These are phyloP conservation scores for Coemansia sp. DNA, from an alignment of 192 early-diverging fungal genomes.

Conservation along the genomic window DNA sequence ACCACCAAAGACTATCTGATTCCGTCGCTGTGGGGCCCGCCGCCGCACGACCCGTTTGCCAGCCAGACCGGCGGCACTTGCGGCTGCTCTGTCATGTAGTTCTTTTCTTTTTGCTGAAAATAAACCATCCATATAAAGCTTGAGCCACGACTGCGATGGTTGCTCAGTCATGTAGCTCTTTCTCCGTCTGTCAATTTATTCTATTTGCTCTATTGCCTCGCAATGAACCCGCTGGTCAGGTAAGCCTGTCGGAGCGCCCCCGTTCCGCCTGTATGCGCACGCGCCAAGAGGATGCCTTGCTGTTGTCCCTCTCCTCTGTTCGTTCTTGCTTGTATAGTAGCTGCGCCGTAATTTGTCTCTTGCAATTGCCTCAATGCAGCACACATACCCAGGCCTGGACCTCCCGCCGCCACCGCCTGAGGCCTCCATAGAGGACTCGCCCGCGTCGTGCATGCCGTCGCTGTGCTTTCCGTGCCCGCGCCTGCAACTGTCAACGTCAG, in stretches of 20 bases:
- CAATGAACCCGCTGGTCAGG: conserved; percentile 26
- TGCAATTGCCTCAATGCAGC: conserved; percentile 7
- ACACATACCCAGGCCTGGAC: conserved; percentile 11
- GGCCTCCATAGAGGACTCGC: not conserved
- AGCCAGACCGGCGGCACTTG: conserved; percentile 55
- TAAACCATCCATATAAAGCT: not conserved
- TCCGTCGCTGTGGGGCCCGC: conserved; percentile 60
- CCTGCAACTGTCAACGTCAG: conserved; percentile 21
- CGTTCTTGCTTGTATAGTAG: not conserved
- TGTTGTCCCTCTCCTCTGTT: not conserved
- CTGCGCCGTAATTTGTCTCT: not conserved
- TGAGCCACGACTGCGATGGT: not conserved
- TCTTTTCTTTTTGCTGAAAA: not conserved
- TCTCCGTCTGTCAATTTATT: not conserved
- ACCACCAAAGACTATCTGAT: conserved; percentile 62
- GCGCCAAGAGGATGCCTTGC: not conserved
- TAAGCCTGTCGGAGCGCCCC: conserved; percentile 5
- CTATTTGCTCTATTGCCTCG: not conserved
- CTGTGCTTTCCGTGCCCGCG: conserved; percentile 6
- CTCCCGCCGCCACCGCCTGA: conserved; percentile 9
- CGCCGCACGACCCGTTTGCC: conserved; percentile 61
- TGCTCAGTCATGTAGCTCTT: not conserved
- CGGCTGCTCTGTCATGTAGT: conserved; percentile 54
- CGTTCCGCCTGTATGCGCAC: conserved; percentile 1
- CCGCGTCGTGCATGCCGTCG: conserved; percentile 18